Conservation (phyloP, 768 basidiomycete genomes). For the Hortiboletus campestris region DNA sequence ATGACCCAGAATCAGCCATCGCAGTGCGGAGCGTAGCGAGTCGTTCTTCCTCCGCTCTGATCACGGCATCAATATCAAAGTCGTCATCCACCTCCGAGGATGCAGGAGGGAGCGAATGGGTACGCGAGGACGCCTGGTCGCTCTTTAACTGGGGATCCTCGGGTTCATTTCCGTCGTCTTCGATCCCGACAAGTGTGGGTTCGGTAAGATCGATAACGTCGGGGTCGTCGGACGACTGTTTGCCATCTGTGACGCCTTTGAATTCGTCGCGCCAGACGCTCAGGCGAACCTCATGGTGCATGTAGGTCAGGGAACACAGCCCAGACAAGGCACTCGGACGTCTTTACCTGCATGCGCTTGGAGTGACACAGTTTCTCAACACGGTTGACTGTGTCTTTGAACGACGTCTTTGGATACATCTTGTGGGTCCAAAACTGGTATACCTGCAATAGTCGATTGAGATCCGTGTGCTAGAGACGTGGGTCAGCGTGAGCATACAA, state of each 20-base stretch:
- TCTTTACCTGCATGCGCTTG: constrained; percentile 76
- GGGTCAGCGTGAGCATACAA: background rate
- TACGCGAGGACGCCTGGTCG: constrained; percentile 36
- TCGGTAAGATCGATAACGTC: constrained; percentile 34
- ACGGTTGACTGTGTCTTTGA: constrained; percentile 79
- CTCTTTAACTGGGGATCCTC: constrained; percentile 9
- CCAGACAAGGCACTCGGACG: background rate
- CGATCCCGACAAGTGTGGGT: constrained; percentile 27
- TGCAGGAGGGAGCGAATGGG: constrained; percentile 38
- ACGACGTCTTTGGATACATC: constrained; percentile 86
- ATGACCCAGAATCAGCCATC: constrained; percentile 2
- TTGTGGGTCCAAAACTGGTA: constrained; percentile 97
- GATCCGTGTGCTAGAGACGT: constrained; percentile 63
- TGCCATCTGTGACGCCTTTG: constrained; percentile 40
- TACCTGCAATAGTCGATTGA: constrained; percentile 72
- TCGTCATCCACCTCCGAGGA: constrained; percentile 45
- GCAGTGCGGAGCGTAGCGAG: constrained; percentile 23
- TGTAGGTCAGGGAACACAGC: constrained; percentile 1
- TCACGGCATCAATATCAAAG: constrained; percentile 52
- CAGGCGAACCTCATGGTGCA: constrained; percentile 53
- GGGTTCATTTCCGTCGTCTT: constrained; percentile 16
- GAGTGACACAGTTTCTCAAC: constrained; percentile 90
- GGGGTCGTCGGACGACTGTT: constrained; percentile 14
- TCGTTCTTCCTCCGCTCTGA: constrained; percentile 44
- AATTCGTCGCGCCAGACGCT: constrained; percentile 79